Percentiles rank a stretch among this genome's conserved stretches.
These are phyloP conservation scores for Lentinula edodes DNA, from an alignment of 768 basidiomycete species.

Conservation along the genomic window DNA sequence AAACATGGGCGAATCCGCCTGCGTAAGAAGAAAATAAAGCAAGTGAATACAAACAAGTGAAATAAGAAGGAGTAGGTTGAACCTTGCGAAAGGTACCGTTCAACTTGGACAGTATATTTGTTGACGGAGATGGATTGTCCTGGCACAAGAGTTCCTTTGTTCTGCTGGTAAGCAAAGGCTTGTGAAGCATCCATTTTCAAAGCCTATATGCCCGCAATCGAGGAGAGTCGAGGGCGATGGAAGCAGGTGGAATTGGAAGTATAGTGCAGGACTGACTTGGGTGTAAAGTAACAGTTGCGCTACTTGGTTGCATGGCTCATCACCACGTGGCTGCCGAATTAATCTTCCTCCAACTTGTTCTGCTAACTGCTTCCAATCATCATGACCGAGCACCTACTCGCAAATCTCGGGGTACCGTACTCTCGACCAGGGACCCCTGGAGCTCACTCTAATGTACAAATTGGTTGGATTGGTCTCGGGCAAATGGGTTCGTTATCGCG, in stretches of 20 bases:
- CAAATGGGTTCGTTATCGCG: conserved; percentile 38
- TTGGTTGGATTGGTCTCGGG: conserved; percentile 44
- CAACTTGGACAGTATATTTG: conserved; percentile 86
- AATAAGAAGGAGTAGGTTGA: conserved; percentile 16
- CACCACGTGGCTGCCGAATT: not conserved
- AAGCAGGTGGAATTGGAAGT: not conserved
- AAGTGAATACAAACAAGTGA: not conserved
- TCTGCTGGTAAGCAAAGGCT: conserved; percentile 39
- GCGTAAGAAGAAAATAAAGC: conserved; percentile 7
- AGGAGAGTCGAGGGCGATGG: not conserved
- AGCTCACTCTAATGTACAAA: conserved; percentile 21
- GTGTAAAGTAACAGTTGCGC: not conserved
- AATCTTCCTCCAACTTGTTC: not conserved
- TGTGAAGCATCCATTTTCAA: conserved; percentile 45
- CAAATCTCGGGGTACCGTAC: conserved; percentile 33
- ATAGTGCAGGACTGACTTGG: not conserved
- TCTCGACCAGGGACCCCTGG: conserved; percentile 56
- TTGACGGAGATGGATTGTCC: conserved; percentile 90
- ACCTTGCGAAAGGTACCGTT: conserved; percentile 96
- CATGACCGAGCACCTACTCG: conserved; percentile 14
- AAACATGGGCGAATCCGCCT: conserved; percentile 99
- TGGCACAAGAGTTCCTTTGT: conserved; percentile 66
- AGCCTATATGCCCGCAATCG: not conserved
- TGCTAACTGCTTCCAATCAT: not conserved
- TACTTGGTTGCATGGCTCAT: not conserved